phyloP scores from a whole-genome alignment of 352 stramenopile genomes.

The Phytophthora foliorum region DNA sequence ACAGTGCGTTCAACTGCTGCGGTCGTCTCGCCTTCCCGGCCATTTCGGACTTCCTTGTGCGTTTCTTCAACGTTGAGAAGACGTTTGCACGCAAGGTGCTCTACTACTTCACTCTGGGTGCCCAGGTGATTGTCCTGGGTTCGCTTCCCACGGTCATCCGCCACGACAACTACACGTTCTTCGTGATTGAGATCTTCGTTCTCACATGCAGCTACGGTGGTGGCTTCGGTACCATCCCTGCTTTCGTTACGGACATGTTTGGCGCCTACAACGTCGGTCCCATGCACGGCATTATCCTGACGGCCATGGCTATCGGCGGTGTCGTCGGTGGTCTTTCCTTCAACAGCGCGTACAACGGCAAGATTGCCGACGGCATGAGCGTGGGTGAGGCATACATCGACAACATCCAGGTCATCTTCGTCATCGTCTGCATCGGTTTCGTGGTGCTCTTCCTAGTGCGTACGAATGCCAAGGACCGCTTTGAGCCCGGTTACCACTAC shows the following conservation, averaged over 20 bases:
- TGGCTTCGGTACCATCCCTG: conserved; percentile 77
- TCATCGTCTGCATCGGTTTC: conserved; percentile 69
- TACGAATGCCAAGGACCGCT: conserved; percentile 74
- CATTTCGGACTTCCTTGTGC: conserved; percentile 56
- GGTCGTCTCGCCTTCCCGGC: conserved; percentile 56
- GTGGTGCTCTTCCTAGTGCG: conserved; percentile 71
- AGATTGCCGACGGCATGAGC: conserved; percentile 49
- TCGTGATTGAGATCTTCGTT: conserved; percentile 74
- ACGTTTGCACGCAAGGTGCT: conserved; percentile 62
- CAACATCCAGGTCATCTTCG: conserved; percentile 82
- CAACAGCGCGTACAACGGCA: conserved; percentile 61
- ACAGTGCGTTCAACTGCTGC: conserved; percentile 67
- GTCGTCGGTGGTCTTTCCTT: conserved; percentile 78
- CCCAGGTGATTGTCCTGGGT: conserved; percentile 74
- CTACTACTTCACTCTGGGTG: conserved; percentile 72
- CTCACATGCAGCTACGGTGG: conserved; percentile 83
- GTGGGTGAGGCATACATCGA: conserved; percentile 70
- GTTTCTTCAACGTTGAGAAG: conserved; percentile 53
- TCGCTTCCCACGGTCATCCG: conserved; percentile 69
- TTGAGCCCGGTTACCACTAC: conserved; percentile 77
- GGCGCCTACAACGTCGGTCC: conserved; percentile 83
- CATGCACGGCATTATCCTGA: conserved; percentile 82
- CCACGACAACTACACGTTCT: conserved; percentile 63
- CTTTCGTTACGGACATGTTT: conserved; percentile 87
- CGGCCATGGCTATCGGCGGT: conserved; percentile 75